Percentiles rank a stretch among this genome's conserved stretches.
Conservation (phyloP, 2,329 filamentous ascomycete genomes). For the Chaetomium strumarium region DNA sequence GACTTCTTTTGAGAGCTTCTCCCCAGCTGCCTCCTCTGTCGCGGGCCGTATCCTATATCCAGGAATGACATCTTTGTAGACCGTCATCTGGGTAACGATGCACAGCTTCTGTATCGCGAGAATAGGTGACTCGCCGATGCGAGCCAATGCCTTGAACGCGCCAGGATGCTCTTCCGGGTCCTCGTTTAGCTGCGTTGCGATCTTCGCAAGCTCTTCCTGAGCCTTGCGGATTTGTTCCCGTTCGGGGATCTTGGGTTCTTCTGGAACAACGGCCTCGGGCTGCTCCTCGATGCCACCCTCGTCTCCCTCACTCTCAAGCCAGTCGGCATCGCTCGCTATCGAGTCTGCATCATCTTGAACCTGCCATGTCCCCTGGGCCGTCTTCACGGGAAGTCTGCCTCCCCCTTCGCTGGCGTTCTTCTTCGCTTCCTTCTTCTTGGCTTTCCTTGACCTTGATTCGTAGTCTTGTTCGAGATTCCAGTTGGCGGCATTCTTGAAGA, state of each 20-base stretch:
- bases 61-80: conserved; percentile 95
- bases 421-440: conserved; percentile 64
- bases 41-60: conserved; percentile 89
- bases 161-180: conserved; percentile 85
- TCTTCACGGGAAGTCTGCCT: conserved; percentile 74
- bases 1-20: conserved; percentile 89
- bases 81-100: conserved; percentile 76
- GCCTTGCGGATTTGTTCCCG: conserved; percentile 77
- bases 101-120: conserved; percentile 77
- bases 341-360: conserved; percentile 55
- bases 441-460: conserved; percentile 70
- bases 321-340: conserved; percentile 53
- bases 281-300: conserved; percentile 47
- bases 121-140: conserved; percentile 65
- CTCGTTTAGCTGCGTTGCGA: conserved; percentile 78
- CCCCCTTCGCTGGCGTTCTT: conserved; percentile 12
- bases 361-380: conserved; percentile 62
- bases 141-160: conserved; percentile 69
- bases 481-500: conserved; percentile 67
- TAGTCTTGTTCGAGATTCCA: conserved; percentile 95
- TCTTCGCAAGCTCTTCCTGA: conserved; percentile 85
- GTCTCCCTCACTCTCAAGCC: conserved; percentile 57
- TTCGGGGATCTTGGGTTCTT: conserved; percentile 61
- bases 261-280: conserved; percentile 35
- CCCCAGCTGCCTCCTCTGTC: conserved; percentile 64